Percentiles rank a stretch among this genome's conserved stretches.
These are phyloP conservation scores for Drechslerella coelobrocha DNA, from an alignment of 2,329 filamentous ascomycete species.

Conservation along the genomic window DNA sequence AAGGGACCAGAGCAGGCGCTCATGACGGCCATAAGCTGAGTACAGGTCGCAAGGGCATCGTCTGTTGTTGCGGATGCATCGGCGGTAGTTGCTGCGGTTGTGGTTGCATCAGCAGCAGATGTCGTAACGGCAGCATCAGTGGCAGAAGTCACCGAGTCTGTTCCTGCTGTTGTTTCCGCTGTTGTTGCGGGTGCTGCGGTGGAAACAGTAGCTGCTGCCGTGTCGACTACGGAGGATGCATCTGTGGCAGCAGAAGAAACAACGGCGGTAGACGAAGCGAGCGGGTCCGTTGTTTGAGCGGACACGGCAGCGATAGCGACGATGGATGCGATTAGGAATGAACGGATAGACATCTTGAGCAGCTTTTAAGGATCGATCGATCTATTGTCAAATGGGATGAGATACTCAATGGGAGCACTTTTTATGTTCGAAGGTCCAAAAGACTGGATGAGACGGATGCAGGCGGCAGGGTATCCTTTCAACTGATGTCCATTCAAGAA, in stretches of 20 bases:
- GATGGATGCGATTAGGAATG: slow-evolving; percentile 17
- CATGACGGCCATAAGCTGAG: too few relatives aligned
- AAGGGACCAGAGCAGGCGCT: too few relatives aligned
- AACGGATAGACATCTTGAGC: slow-evolving; percentile 14
- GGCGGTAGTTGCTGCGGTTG: neutral
- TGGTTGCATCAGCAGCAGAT: neutral
- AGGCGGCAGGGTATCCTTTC: neutral
- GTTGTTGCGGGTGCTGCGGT: neutral
- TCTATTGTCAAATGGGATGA: neutral
- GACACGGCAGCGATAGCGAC: slow-evolving; percentile 24
- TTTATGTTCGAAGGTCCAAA: neutral
- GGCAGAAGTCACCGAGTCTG: neutral
- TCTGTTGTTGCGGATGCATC: neutral
- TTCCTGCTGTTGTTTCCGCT: neutral
- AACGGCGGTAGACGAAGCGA: slow-evolving; percentile 1
- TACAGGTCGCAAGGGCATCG: neutral
- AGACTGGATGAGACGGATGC: neutral
- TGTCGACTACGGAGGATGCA: too few relatives aligned
- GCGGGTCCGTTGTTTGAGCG: slow-evolving; percentile 24
- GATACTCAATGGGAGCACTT: neutral
- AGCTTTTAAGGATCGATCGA: slow-evolving; percentile 5
- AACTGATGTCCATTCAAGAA: neutral
- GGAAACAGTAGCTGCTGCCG: neutral
- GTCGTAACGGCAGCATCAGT: slow-evolving; percentile 1
- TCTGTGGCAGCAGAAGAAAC: neutral